Conservation (phyloP, 179 eudicot genomes). For the Camellia oleifera region DNA sequence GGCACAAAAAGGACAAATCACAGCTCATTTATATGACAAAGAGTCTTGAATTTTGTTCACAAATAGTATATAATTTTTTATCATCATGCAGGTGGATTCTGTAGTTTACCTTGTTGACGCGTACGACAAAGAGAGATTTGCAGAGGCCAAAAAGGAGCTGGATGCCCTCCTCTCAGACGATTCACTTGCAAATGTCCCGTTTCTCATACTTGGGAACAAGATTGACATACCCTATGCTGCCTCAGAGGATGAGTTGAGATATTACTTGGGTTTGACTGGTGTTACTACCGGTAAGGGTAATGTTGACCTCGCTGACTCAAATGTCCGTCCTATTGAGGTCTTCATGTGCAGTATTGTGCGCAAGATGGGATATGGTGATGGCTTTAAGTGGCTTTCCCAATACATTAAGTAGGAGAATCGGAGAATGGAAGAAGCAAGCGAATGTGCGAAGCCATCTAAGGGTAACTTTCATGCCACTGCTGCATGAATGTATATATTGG, state of each 20-base stretch:
- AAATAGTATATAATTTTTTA: neutral
- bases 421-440: constrained; percentile 3
- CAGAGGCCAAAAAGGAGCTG: constrained; percentile 35
- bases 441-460: neutral
- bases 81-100: constrained; percentile 31
- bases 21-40: neutral
- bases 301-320: constrained; percentile 32
- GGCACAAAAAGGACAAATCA: neutral
- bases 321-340: constrained; percentile 40
- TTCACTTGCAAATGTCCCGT: constrained; percentile 30
- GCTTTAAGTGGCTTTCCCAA: constrained; percentile 43
- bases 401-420: constrained; percentile 29
- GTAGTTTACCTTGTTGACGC: constrained; percentile 41
- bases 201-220: constrained; percentile 40
- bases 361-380: constrained; percentile 45
- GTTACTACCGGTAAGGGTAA: constrained; percentile 44
- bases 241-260: constrained; percentile 39
- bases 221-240: constrained; percentile 41
- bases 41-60: neutral
- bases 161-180: constrained; percentile 42
- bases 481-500: neutral
- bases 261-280: constrained; percentile 31
- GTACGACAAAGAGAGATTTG: constrained; percentile 38
- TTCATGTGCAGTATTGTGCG: constrained; percentile 48
- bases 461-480: neutral